Evolutionary conservation across 306 rosid species (phyloP), one percentile per base, ranked within the genome.

Genomic region (Psophocarpus tetragonolobus): DNA sequence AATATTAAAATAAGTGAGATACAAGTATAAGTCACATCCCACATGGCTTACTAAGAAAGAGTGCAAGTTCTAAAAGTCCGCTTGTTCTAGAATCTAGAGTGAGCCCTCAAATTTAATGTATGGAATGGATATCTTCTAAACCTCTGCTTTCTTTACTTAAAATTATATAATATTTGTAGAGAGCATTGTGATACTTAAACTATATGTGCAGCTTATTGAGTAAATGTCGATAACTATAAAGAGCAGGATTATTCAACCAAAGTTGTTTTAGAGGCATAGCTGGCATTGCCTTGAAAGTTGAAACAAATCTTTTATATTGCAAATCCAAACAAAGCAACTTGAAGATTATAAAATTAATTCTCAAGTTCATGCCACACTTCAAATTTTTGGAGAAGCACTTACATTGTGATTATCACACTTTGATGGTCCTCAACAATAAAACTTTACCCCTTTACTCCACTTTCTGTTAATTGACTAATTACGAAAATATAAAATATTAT

Each of bases 251-350:
- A 23, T 74, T 27, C 20, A 18, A 11, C 50, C 47, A 42, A 33
- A 74, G 51, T 74, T 68, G 68, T 54, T 83, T 66, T 44, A 58
- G 56, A 73, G 73, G 66, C 83, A 79, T 67, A 58, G 77, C 32
- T 58, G 66, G 65, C 83, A 48, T 68, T 73, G 69, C 73, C 77
- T 47, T 50, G 64, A 33, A 35, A 62, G 26, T 62, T 32, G 44
- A 50, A 67, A 68, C 39, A 45, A 57, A 38, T 50, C 14, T 57
- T 65, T 66, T 39, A 53, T 45, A 13, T 77, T 48, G 33, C 35
- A 45, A 67, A 81, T 74, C 76, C 65, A 67, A 71, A 17, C 58
- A 74, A 70, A 51, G 38, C 17, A 53, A 39, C 20, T 14, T 53
- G 44, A 53, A 29, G 68, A 41, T 48, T 63, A 30, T 23, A 56